phyloP scores from a whole-genome alignment of 192 early-diverging fungal species.

The Coemansia reversa region DNA sequence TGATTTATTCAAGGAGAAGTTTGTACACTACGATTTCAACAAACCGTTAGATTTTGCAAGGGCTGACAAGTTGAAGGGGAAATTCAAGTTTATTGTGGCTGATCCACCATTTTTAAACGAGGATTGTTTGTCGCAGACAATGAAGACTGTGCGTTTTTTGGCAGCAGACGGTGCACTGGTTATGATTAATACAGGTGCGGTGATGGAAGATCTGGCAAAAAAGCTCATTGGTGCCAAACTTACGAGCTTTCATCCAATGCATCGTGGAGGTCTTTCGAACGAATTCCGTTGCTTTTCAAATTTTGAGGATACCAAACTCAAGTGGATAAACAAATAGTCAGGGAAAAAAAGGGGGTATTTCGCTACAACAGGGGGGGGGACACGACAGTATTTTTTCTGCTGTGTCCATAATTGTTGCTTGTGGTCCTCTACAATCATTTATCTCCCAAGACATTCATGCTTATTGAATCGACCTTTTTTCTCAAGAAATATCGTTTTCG shows the following conservation, averaged over 20 bases:
- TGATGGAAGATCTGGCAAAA: conserved; percentile 58
- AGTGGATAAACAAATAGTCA: conserved; percentile 18
- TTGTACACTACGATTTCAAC: conserved; percentile 76
- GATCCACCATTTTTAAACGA: conserved; percentile 80
- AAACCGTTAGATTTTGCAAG: conserved; percentile 57
- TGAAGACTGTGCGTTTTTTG: conserved; percentile 59
- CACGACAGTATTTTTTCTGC: background rate
- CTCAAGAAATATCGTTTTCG: background rate
- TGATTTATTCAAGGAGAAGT: conserved; percentile 63
- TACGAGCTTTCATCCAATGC: conserved; percentile 63
- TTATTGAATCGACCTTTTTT: background rate
- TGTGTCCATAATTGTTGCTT: background rate
- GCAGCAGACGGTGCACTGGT: conserved; percentile 35
- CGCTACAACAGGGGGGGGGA: background rate
- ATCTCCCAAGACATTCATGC: background rate
- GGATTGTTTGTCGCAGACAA: conserved; percentile 71
- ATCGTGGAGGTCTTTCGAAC: conserved; percentile 70
- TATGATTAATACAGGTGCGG: conserved; percentile 52
- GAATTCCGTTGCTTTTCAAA: conserved; percentile 74
- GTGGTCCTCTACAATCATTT: background rate
- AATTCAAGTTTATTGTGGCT: conserved; percentile 69
- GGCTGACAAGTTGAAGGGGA: conserved; percentile 41
- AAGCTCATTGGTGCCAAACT: conserved; percentile 55
- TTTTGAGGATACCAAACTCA: conserved; percentile 44
- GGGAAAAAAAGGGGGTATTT: background rate